A percentile compares a stretch with the other conserved stretches of the same genome.
phyloP scores from a whole-genome alignment of 2,329 filamentous ascomycete species.

The Cadophora sp. region DNA sequence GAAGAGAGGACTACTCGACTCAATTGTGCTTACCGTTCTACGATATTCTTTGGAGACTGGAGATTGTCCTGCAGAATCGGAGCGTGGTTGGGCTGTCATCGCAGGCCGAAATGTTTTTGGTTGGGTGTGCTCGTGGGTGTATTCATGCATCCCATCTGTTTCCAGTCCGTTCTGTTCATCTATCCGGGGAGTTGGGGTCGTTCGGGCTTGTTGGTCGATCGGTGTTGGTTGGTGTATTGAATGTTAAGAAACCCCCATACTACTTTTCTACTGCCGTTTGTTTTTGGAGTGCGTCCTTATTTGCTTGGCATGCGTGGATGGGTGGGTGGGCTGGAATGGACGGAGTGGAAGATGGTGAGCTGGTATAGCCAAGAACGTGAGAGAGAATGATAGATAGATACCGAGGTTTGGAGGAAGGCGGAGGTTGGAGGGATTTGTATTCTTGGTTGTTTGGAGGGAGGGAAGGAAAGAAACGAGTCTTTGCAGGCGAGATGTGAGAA shows the following conservation, averaged over 20 bases:
- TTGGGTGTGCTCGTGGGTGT: neutral
- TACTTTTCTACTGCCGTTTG: too few species aligned
- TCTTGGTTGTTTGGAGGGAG: neutral
- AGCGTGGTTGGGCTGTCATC: too few species aligned
- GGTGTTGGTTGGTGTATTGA: constrained; percentile 8
- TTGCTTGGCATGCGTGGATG: too few species aligned
- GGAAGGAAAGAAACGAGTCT: neutral
- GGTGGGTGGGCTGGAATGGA: neutral
- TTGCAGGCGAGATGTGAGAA: neutral
- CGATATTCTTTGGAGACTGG: neutral
- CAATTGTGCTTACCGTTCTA: neutral
- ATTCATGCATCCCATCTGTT: neutral
- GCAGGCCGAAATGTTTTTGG: neutral
- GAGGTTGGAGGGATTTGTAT: neutral
- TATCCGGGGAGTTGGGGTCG: neutral
- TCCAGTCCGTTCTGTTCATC: neutral
- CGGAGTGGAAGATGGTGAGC: neutral
- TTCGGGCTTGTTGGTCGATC: neutral
- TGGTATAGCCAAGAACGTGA: neutral
- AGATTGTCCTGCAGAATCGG: too few species aligned
- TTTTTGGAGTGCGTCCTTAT: too few species aligned
- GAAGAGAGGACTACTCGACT: neutral
- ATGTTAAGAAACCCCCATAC: too few species aligned
- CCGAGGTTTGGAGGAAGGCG: neutral
- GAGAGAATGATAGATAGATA: constrained; percentile 5